Percentiles rank a stretch among this genome's conserved stretches.
Evolutionary conservation across 495 filamentous ascomycete species (phyloP).

Genomic region (Daldinia decipiens): DNA sequence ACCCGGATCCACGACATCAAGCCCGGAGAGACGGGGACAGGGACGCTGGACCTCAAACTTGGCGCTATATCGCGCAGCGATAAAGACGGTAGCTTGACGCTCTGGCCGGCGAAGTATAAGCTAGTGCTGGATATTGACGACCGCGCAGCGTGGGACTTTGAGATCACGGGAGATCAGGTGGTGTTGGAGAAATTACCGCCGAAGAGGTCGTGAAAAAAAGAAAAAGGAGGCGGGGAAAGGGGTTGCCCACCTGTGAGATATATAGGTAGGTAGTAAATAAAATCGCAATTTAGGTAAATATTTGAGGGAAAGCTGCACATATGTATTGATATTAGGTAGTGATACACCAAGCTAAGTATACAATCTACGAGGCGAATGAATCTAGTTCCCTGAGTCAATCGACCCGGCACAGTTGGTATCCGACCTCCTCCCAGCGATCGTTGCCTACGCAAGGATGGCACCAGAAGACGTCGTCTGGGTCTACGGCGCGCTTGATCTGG

Average conservation of each 20-base stretch:
- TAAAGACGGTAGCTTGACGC: slow-evolving; percentile 59
- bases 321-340: slow-evolving; percentile 6
- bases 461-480: slow-evolving; percentile 69
- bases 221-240: neutral
- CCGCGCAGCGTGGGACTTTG: slow-evolving; percentile 51
- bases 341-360: neutral
- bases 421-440: slow-evolving; percentile 63
- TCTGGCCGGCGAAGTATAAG: slow-evolving; percentile 70
- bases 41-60: slow-evolving; percentile 61
- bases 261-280: neutral
- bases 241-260: too few species aligned
- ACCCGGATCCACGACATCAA: slow-evolving; percentile 60
- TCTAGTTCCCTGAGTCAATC: neutral
- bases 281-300: neutral
- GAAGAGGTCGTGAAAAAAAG: slow-evolving; percentile 22
- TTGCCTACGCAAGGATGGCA: slow-evolving; percentile 68
- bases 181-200: slow-evolving; percentile 56
- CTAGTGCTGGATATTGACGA: slow-evolving; percentile 62
- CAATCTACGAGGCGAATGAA: neutral
- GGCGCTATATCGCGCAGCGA: slow-evolving; percentile 65
- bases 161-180: slow-evolving; percentile 54
- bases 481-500: slow-evolving; percentile 62
- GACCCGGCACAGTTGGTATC: slow-evolving; percentile 49
- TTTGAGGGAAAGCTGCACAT: neutral
- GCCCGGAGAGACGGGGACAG: slow-evolving; percentile 50